phyloP scores from a whole-genome alignment of 352 stramenopile species.

The Globisporangium megalacanthum region DNA sequence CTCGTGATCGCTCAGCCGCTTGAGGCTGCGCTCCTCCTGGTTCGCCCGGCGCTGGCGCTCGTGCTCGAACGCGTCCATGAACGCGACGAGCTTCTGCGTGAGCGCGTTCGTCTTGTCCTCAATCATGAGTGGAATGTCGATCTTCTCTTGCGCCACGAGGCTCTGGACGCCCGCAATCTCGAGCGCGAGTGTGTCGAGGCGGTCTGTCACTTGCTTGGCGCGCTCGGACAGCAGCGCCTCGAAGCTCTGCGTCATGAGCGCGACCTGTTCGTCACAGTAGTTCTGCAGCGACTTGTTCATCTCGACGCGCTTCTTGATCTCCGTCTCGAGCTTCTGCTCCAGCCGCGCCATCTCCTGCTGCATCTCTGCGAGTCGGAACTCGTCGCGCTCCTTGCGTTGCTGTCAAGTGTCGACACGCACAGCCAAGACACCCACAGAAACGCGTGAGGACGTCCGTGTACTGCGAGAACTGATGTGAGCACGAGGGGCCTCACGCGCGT shows the following conservation, averaged over 20 bases:
- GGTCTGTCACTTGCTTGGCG: slow-evolving; percentile 62
- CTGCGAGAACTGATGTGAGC: background rate
- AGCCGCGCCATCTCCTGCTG: slow-evolving; percentile 88
- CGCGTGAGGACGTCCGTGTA: too few species aligned
- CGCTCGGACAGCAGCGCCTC: slow-evolving; percentile 76
- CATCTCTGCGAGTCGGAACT: slow-evolving; percentile 91
- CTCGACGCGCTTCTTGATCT: slow-evolving; percentile 93
- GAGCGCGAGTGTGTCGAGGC: slow-evolving; percentile 60
- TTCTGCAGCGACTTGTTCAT: slow-evolving; percentile 92
- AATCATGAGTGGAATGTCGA: slow-evolving; percentile 88
- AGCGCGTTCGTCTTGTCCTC: slow-evolving; percentile 87
- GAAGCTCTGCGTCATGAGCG: slow-evolving; percentile 78
- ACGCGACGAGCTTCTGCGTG: slow-evolving; percentile 77
- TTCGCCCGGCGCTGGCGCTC: slow-evolving; percentile 77
- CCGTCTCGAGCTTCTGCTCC: slow-evolving; percentile 88
- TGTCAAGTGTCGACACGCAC: slow-evolving; percentile 9
- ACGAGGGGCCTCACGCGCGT: slow-evolving; percentile 35
- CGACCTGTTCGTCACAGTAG: slow-evolving; percentile 87
- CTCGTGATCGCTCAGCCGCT: slow-evolving; percentile 88
- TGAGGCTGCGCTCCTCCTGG: slow-evolving; percentile 88
- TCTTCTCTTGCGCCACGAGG: slow-evolving; percentile 83
- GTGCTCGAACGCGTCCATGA: slow-evolving; percentile 88
- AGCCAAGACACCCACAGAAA: background rate
- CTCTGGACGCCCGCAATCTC: slow-evolving; percentile 79
- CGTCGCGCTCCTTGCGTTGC: slow-evolving; percentile 91